phyloP scores from a whole-genome alignment of 1,284 basidiomycete species.

The Peniophora sp. region DNA sequence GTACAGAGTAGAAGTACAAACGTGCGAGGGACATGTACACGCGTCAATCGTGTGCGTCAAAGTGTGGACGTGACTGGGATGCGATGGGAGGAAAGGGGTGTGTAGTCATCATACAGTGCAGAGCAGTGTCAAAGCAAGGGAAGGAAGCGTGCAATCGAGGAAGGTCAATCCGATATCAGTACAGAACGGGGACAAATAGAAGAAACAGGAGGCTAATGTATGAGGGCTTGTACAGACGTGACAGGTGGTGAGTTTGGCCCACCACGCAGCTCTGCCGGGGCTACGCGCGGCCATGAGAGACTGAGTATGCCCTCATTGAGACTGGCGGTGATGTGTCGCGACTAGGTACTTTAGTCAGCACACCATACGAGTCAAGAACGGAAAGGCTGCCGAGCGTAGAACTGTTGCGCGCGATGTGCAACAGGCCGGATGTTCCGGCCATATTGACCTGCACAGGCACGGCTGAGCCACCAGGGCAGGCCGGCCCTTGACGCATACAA shows the following conservation, averaged over 20 bases:
- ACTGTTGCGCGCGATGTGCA: not conserved
- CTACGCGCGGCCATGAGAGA: slow-evolving; percentile 39
- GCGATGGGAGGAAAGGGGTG: too few relatives aligned
- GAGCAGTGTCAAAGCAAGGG: too few relatives aligned
- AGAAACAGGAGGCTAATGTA: not conserved
- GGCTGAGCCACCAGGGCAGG: not conserved
- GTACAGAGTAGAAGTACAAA: too few relatives aligned
- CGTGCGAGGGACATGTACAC: too few relatives aligned
- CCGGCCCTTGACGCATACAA: not conserved
- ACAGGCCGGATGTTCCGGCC: not conserved
- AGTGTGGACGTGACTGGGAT: too few relatives aligned
- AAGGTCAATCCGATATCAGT: not conserved
- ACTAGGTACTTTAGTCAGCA: slow-evolving; percentile 7
- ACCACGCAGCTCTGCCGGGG: slow-evolving; percentile 1
- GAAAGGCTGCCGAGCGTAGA: not conserved
- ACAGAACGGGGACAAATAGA: not conserved
- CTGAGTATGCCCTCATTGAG: slow-evolving; percentile 41
- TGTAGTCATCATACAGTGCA: too few relatives aligned
- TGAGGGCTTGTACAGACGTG: not conserved
- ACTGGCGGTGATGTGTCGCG: slow-evolving; percentile 14
- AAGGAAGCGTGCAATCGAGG: too few relatives aligned
- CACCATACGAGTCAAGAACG: not conserved
- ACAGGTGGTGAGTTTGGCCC: not conserved
- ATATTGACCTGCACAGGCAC: not conserved
- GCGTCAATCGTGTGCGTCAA: too few relatives aligned